Evolutionary conservation across 768 basidiomycete genomes (phyloP), one percentile per base, ranked within the genome.

Genomic region (Lentinula guzmanii): DNA sequence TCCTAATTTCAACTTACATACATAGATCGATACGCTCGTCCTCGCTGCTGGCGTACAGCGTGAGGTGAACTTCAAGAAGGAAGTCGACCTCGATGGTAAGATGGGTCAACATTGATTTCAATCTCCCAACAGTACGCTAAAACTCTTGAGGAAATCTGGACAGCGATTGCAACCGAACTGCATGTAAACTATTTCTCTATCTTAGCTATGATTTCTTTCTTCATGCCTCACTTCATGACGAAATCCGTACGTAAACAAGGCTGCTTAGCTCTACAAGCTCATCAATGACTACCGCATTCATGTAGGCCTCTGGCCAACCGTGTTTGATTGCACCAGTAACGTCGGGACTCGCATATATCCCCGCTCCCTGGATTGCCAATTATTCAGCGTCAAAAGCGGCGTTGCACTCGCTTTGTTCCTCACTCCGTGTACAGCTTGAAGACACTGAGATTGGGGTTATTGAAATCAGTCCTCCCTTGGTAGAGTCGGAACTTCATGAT

Each of bases 401-500:
- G 1, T 65, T 86, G 37, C 82, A 81, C 64, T 84, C 79, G 60
- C 77, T 84, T 63, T 73, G 74, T 18, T 69, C 78, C 9, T 80
- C 82, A 3, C 74, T 86, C 15, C 74, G 76, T 53, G 68, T 67
- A 0, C 80, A 84, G 65, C 73, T 86, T 9, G 66, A 74, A 43
- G 75, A 74, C 18, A 82, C 81, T 16, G 78, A 81, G 28, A 75
- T 87, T 15, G 73, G 81, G 51, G 80, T 86, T 5, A 70, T 82
- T 21, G 86, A 86, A 65, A 76, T 86, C 24, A 71, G 83, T 3
- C 85, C 85, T 9, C 85, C 86, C 81, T 86, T 86, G 8, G 82
- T 84, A 8, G 85, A 86, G 70, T 85, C 83, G 3, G 85, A 86
- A 65, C 71, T 86, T 34, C 84, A 87, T 65, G 84, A 85, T 64